phyloP scores from a whole-genome alignment of 2,329 filamentous ascomycete species.

The Exophiala calicioides region DNA sequence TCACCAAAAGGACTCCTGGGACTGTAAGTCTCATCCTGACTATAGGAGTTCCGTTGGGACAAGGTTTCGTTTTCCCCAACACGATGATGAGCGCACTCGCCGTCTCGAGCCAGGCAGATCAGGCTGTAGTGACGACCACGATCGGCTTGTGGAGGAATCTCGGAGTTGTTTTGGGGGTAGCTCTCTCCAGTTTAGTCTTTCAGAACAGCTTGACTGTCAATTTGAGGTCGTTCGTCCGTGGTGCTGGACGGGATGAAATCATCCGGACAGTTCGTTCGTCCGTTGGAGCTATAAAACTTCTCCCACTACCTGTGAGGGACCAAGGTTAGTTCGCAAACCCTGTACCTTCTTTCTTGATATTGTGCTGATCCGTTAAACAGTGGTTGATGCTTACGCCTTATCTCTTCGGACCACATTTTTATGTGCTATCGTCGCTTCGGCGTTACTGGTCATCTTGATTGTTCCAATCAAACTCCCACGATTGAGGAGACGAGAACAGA shows the following conservation, averaged over 20 bases:
- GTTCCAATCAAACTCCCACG: constrained; percentile 20
- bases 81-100: constrained; percentile 45
- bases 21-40: constrained; percentile 44
- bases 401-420: constrained; percentile 23
- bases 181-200: constrained; percentile 24
- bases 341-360: neutral
- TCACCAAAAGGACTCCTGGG: constrained; percentile 41
- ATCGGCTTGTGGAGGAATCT: constrained; percentile 25
- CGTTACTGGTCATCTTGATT: constrained; percentile 15
- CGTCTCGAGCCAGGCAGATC: constrained; percentile 44
- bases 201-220: constrained; percentile 19
- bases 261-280: constrained; percentile 14
- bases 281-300: constrained; percentile 15
- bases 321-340: constrained; percentile 25
- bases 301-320: constrained; percentile 5
- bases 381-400: constrained; percentile 22
- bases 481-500: constrained; percentile 12
- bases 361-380: constrained; percentile 9
- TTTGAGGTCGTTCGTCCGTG: constrained; percentile 12
- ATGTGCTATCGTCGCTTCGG: constrained; percentile 19
- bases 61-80: constrained; percentile 45
- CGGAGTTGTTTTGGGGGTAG: constrained; percentile 24
- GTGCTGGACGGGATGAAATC: constrained; percentile 3
- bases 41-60: constrained; percentile 41
- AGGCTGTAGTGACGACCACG: constrained; percentile 42